Evolutionary conservation across 2,329 filamentous ascomycete genomes (phyloP).

Genomic region (Colletotrichum sp.): DNA sequence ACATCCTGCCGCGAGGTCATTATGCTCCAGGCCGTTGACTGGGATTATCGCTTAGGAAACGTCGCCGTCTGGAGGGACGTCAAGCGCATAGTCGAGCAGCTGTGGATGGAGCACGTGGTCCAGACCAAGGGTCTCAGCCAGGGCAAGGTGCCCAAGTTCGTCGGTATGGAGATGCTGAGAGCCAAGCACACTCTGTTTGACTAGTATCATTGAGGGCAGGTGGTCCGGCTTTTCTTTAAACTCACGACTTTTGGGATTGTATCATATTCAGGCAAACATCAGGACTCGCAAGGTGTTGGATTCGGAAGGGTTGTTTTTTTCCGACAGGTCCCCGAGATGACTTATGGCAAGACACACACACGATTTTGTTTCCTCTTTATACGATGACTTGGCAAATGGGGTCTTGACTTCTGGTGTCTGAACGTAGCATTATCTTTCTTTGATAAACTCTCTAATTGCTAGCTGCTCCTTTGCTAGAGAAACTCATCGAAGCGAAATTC

Average conservation of each 20-base stretch:
- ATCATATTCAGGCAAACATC: neutral
- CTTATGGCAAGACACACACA: neutral
- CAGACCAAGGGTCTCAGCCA: neutral
- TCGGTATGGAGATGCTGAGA: slow-evolving; percentile 14
- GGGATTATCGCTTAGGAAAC: neutral
- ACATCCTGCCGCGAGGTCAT: slow-evolving; percentile 16
- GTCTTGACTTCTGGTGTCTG: neutral
- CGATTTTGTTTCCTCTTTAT: neutral
- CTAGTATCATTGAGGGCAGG: neutral
- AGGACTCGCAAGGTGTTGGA: slow-evolving; percentile 7
- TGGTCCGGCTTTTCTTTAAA: neutral
- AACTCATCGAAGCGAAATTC: neutral
- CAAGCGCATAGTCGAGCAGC: neutral
- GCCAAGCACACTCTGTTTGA: slow-evolving; percentile 10
- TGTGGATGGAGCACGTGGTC: slow-evolving; percentile 7
- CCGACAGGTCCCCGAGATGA: neutral
- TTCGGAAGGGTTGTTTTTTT: neutral
- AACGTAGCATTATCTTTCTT: neutral
- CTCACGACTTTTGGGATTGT: neutral
- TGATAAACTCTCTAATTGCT: neutral
- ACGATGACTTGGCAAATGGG: neutral
- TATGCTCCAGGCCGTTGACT: slow-evolving; percentile 13
- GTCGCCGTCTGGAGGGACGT: slow-evolving; percentile 16
- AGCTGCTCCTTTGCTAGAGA: neutral
- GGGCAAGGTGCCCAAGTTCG: neutral